Conservation (phyloP, 257 asterid species). For the Penstemon eatonii region DNA sequence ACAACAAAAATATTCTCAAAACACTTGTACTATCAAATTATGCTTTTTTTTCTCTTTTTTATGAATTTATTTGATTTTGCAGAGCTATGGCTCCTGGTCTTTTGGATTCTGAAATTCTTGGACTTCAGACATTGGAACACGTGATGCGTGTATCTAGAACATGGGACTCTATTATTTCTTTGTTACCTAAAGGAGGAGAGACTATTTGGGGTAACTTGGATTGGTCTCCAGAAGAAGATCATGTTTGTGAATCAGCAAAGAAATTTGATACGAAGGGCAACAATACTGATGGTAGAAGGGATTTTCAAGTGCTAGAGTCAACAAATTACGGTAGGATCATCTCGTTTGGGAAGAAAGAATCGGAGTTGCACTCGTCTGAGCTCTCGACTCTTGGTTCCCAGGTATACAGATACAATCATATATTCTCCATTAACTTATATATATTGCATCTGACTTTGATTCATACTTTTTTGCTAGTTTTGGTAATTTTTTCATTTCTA, state of each 20-base stretch:
- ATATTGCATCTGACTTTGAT: no score
- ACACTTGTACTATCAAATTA: not conserved
- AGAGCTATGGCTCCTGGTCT: slow-evolving; percentile 87
- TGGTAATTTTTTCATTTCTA: no score
- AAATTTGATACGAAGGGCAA: slow-evolving; percentile 28
- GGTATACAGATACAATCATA: slow-evolving; percentile 31
- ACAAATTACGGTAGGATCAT: slow-evolving; percentile 70
- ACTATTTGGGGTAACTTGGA: slow-evolving; percentile 81
- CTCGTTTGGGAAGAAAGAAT: slow-evolving; percentile 68
- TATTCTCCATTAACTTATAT: not conserved
- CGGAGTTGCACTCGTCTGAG: slow-evolving; percentile 58
- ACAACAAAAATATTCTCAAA: not conserved
- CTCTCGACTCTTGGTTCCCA: slow-evolving; percentile 36
- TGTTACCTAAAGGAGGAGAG: slow-evolving; percentile 94
- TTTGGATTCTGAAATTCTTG: slow-evolving; percentile 62
- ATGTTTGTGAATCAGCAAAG: slow-evolving; percentile 47
- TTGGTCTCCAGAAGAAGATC: slow-evolving; percentile 86
- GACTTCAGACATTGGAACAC: slow-evolving; percentile 74
- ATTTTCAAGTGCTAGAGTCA: slow-evolving; percentile 40
- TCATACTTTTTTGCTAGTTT: no score
- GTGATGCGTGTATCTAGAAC: slow-evolving; percentile 72
- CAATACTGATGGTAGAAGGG: slow-evolving; percentile 29
- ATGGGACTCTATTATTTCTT: slow-evolving; percentile 77
- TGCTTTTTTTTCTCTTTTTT: not conserved
- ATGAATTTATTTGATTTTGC: slow-evolving; percentile 22